A percentile compares a stretch with the other conserved stretches of the same genome.
These are phyloP conservation scores for Tetrapyrgos nigripes DNA, from an alignment of 1,284 basidiomycete genomes.

Conservation along the genomic window DNA sequence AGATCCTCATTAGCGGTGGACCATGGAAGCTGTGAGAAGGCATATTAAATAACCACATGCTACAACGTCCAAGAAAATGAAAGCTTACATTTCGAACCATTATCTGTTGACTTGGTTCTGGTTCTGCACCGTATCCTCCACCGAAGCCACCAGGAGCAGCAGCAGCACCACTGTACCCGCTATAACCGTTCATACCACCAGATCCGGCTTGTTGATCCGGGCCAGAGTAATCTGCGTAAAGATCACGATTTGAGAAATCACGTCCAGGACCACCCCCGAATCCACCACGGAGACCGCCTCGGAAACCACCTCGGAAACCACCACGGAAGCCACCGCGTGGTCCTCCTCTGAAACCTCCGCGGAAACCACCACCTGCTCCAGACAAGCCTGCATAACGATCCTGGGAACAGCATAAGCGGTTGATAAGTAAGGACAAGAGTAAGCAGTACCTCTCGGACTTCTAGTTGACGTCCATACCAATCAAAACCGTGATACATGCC, in stretches of 20 bases:
- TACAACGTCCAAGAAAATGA: not conserved
- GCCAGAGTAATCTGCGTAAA: conserved; percentile 35
- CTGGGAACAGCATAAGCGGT: conserved; percentile 40
- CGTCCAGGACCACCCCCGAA: conserved; percentile 39
- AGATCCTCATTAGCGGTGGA: conserved; percentile 99
- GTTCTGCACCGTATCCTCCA: conserved; percentile 47
- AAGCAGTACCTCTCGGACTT: conserved; percentile 84
- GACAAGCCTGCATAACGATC: conserved; percentile 89
- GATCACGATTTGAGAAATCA: conserved; percentile 26
- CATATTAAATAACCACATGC: not conserved
- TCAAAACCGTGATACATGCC: conserved; percentile 95
- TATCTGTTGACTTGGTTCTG: conserved; percentile 94
- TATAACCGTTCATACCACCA: conserved; percentile 33
- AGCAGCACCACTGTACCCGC: conserved; percentile 45
- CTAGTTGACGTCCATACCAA: conserved; percentile 91
- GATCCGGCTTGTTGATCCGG: conserved; percentile 26
- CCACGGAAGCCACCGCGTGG: conserved; percentile 59
- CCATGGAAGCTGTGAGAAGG: conserved; percentile 84
- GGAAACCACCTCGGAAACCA: conserved; percentile 45
- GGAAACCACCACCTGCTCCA: conserved; percentile 43
- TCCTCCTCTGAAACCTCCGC: conserved; percentile 55
- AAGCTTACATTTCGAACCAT: conserved; percentile 93
- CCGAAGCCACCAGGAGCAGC: conserved; percentile 46
- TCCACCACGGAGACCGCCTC: conserved; percentile 15
- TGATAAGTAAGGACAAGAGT: not conserved